A percentile compares a stretch with the other conserved stretches of the same genome.
phyloP scores from a whole-genome alignment of 164 flowering plant genomes.

The Piper longum region DNA sequence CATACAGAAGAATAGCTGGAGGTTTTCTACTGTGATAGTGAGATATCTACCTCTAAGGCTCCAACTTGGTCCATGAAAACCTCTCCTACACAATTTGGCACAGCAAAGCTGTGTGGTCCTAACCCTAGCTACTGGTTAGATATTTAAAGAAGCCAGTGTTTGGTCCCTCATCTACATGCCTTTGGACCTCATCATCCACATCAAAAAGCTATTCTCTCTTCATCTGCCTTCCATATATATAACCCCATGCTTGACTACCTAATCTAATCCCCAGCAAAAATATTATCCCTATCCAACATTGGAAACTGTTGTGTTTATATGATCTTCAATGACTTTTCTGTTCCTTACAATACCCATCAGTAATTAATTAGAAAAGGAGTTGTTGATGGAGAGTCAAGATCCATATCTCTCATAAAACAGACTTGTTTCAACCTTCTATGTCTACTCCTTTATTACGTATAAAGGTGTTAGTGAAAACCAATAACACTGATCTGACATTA shows the following conservation, averaged over 20 bases:
- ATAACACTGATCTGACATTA: neutral
- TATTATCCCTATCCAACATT: neutral
- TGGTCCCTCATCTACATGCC: conserved; percentile 28
- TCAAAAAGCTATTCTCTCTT: neutral
- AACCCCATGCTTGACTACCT: neutral
- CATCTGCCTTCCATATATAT: neutral
- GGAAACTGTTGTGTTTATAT: neutral
- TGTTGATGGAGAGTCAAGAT: neutral
- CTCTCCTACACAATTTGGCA: neutral
- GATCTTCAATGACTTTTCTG: neutral
- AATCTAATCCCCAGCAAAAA: neutral
- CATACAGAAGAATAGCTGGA: neutral
- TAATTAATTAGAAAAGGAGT: neutral
- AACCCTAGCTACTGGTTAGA: conserved; percentile 5
- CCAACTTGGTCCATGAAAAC: conserved; percentile 14
- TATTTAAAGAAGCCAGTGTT: conserved; percentile 5
- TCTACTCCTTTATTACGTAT: too few relatives aligned
- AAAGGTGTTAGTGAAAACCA: too few relatives aligned
- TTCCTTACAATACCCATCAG: neutral
- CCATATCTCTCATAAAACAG: neutral
- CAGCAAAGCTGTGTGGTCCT: conserved; percentile 23
- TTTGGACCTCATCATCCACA: neutral
- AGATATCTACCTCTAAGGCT: neutral
- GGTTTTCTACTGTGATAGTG: neutral
- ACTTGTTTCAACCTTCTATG: neutral